Percentiles rank a stretch among this genome's conserved stretches.
phyloP scores from a whole-genome alignment of 2,329 filamentous ascomycete species.

The Exophiala alcalophila region DNA sequence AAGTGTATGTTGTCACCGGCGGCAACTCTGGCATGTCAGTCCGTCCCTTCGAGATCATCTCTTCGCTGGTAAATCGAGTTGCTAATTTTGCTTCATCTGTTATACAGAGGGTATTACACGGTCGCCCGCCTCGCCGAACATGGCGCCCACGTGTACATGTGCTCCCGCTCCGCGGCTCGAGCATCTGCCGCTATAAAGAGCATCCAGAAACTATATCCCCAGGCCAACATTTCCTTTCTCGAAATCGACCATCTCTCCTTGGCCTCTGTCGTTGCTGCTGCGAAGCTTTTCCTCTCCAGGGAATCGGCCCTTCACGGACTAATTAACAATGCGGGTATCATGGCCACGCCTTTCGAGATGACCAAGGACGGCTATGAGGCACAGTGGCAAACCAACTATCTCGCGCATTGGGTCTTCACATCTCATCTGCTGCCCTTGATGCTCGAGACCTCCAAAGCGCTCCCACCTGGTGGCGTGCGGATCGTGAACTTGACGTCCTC shows the following conservation, averaged over 20 bases:
- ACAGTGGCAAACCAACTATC: conserved; percentile 35
- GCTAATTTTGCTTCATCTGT: no score
- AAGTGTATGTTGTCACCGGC: conserved; percentile 46
- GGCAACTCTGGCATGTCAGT: conserved; percentile 28
- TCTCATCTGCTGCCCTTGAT: conserved; percentile 24
- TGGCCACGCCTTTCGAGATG: conserved; percentile 28
- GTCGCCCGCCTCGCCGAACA: conserved; percentile 45
- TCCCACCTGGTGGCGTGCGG: conserved; percentile 41
- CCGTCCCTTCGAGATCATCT: no score
- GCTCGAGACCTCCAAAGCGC: conserved; percentile 5
- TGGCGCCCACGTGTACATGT: conserved; percentile 46
- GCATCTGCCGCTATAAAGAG: conserved; percentile 37
- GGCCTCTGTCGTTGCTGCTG: conserved; percentile 48
- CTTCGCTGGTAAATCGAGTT: background rate
- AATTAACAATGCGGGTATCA: conserved; percentile 35
- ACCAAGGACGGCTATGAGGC: conserved; percentile 35
- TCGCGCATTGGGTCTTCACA: conserved; percentile 33
- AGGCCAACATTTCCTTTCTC: conserved; percentile 37
- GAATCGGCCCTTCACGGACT: conserved; percentile 35
- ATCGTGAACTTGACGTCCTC: conserved; percentile 42
- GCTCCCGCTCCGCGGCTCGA: conserved; percentile 37
- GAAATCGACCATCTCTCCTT: conserved; percentile 31
- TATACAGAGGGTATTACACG: conserved; percentile 42
- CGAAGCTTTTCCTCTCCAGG: conserved; percentile 28
- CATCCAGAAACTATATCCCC: conserved; percentile 32